Evolutionary conservation across 805 yeast species (phyloP).

Genomic region (Metschnikowia aberdeeniae): DNA sequence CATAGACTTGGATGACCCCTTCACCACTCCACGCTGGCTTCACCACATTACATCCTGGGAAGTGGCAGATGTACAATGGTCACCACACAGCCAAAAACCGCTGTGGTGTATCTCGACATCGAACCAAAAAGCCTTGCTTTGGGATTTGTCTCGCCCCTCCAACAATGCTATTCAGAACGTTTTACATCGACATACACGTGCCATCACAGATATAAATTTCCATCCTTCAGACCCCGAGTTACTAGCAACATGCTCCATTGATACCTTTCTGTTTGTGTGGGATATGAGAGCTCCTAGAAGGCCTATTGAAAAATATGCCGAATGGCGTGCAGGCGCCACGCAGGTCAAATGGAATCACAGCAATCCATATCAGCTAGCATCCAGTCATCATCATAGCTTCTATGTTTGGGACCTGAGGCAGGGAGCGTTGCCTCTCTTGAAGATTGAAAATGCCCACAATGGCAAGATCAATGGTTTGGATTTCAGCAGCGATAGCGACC

Average conservation of each 20-base stretch:
- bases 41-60: conserved; percentile 95
- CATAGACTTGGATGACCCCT: conserved; percentile 94
- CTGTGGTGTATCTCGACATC: conserved; percentile 92
- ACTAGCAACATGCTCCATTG: conserved; percentile 90
- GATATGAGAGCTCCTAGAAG: conserved; percentile 76
- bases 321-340: conserved; percentile 91
- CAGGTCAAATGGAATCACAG: conserved; percentile 91
- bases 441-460: conserved; percentile 64
- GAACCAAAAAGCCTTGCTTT: conserved; percentile 90
- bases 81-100: conserved; percentile 81
- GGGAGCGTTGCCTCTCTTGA: conserved; percentile 70
- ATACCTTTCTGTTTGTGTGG: conserved; percentile 85
- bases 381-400: conserved; percentile 77
- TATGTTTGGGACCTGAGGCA: conserved; percentile 86
- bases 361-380: conserved; percentile 74
- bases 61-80: conserved; percentile 98
- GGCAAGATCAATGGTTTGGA: conserved; percentile 89
- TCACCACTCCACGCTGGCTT: conserved; percentile 89
- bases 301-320: conserved; percentile 80
- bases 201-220: conserved; percentile 93
- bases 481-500: conserved; percentile 59
- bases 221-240: conserved; percentile 83
- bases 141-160: conserved; percentile 79
- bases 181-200: conserved; percentile 85
- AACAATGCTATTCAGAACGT: conserved; percentile 78